Base-by-base conservation (phyloP, 805 yeast genomes). In the Candida railenensis region DNA sequence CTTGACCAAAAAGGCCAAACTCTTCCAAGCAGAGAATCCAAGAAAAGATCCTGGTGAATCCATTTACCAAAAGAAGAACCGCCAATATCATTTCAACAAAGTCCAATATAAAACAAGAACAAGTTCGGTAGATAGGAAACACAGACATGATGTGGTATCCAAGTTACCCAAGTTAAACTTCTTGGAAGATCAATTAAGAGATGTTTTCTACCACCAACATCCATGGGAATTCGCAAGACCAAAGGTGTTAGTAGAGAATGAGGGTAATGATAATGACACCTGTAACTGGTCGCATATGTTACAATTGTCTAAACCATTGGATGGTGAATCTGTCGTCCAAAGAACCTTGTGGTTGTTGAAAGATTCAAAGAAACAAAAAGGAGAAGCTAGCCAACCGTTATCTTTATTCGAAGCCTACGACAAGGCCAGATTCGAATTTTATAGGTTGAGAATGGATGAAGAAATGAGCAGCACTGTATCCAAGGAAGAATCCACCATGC, bases 161-260 rank as follows among this genome's bases (percentile, higher is more conserved):
- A 67, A 73, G 52, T 75, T 85, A 9, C 79, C 80, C 37, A 74
- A 76, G 51, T 68, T 87, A 58, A 65, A 63, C 47, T 85, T 77
- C 54, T 63, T 81, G 45, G 94, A 92, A 65, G 99, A 94, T 66
- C 82, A 85, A 56, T 67, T 94, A 55, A 81, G 99, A 70, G 75
- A 79, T 40, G 73, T 87, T 20, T 94, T 94, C 60, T 92, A 85
- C 66, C 82, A 82, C 48, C 97, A 91, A 62, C 99, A 94, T 67
- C 99, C 99, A 4, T 94, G 99, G 99, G 99, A 94, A 67, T 73
- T 91, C 45, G 89, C 98, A 1, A 80, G 96, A 55, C 97, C 98
- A 12, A 88, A 87, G 62, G 76, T 81, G 22, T 68, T 94, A 53
- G 76, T 90, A 40, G 99, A 94, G 65, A 87, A 82, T 57, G 74